Evolutionary conservation across 257 asterid genomes (phyloP).

Genomic region (Nicotiana benthamiana): DNA sequence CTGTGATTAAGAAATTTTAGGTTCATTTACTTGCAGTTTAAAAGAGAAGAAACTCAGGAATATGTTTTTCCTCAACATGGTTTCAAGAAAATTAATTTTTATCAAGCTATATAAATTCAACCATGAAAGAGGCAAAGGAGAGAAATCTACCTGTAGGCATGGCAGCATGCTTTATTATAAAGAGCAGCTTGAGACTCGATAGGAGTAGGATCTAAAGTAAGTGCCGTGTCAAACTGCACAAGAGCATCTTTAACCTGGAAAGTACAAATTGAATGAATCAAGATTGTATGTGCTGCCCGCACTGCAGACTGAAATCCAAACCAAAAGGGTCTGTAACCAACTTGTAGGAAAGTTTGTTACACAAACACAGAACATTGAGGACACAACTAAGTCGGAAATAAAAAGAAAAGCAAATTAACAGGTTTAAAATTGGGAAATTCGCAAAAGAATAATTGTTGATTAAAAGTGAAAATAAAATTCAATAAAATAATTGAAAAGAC

Average conservation of each 20-base stretch:
- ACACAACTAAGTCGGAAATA: not conserved
- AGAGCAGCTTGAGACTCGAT: slow-evolving; percentile 89
- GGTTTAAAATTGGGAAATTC: not conserved
- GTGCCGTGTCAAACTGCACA: slow-evolving; percentile 74
- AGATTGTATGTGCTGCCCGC: not conserved
- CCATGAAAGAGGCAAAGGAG: not conserved
- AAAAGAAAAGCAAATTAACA: not conserved
- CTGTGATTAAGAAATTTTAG: not conserved
- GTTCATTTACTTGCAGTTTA: not conserved
- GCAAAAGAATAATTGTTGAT: not conserved
- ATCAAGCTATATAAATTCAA: not conserved
- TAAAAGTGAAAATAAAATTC: not conserved
- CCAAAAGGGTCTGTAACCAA: not conserved
- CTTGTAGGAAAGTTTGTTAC: not conserved
- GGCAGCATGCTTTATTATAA: slow-evolving; percentile 96
- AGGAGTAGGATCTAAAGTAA: slow-evolving; percentile 70
- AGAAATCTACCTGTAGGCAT: slow-evolving; percentile 69
- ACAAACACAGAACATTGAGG: not conserved
- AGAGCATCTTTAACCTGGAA: slow-evolving; percentile 92
- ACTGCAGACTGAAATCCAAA: not conserved
- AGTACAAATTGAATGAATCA: not conserved
- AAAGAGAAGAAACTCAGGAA: not conserved
- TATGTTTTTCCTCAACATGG: not conserved
- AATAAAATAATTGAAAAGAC: not conserved
- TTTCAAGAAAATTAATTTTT: not conserved